Percentiles rank a stretch among this genome's conserved stretches.
These are phyloP conservation scores for Tulasnella calospora DNA, from an alignment of 768 basidiomycete species.

Conservation along the genomic window DNA sequence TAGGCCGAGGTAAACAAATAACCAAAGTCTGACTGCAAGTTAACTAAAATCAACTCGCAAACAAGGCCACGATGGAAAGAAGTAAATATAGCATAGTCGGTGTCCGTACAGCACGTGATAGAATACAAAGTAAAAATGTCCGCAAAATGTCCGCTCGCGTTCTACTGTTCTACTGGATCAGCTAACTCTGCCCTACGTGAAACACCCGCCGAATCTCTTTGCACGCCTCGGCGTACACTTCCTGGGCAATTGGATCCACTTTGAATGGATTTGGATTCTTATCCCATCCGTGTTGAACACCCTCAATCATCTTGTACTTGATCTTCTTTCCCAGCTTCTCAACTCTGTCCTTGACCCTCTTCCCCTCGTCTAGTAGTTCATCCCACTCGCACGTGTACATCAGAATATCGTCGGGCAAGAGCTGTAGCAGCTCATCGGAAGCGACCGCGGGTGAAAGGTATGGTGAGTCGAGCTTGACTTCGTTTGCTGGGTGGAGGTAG, in stretches of 20 bases:
- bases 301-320: conserved; percentile 54
- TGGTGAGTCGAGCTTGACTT: conserved; percentile 56
- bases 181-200: neutral
- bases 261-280: neutral
- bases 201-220: conserved; percentile 14
- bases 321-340: conserved; percentile 49
- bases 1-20: too few species aligned
- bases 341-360: conserved; percentile 58
- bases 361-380: conserved; percentile 61
- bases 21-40: too few species aligned
- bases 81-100: too few species aligned
- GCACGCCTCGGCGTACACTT: conserved; percentile 5
- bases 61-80: too few species aligned
- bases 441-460: conserved; percentile 57
- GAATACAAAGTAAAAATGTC: too few species aligned
- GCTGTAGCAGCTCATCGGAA: conserved; percentile 48
- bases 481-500: conserved; percentile 59
- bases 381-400: conserved; percentile 50
- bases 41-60: too few species aligned
- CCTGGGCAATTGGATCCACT: neutral
- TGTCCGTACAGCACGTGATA: too few species aligned
- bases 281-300: conserved; percentile 41
- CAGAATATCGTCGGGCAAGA: conserved; percentile 61
- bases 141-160: too few species aligned
- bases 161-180: neutral